A percentile compares a stretch with the other conserved stretches of the same genome.
phyloP scores from a whole-genome alignment of 768 basidiomycete genomes.

The Boletales sp. region DNA sequence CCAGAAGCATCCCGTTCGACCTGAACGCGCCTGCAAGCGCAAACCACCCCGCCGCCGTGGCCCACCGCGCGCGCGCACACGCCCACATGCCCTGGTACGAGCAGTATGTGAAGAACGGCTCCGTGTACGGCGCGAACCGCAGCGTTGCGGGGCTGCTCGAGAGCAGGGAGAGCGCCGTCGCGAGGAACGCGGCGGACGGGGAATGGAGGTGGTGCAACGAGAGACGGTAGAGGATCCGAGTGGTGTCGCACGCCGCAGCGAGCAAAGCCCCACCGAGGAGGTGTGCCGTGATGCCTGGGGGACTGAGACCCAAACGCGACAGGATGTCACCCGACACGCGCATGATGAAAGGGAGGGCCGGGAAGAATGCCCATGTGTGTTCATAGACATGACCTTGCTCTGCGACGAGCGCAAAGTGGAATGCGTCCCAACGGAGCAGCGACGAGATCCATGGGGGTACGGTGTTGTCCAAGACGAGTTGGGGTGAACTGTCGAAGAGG shows the following conservation, averaged over 20 bases:
- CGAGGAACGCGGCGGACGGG: slow-evolving; percentile 55
- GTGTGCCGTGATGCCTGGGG: slow-evolving; percentile 18
- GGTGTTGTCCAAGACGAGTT: slow-evolving; percentile 12
- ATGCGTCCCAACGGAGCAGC: slow-evolving; percentile 80
- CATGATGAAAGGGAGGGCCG: slow-evolving; percentile 60
- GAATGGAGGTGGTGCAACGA: slow-evolving; percentile 55
- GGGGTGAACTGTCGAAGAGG: slow-evolving; percentile 27
- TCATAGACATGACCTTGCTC: slow-evolving; percentile 58
- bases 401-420: slow-evolving; percentile 78
- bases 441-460: slow-evolving; percentile 22
- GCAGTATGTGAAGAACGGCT: slow-evolving; percentile 81
- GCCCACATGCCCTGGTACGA: slow-evolving; percentile 55
- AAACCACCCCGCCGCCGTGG: slow-evolving; percentile 57
- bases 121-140: slow-evolving; percentile 70
- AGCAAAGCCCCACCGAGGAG: slow-evolving; percentile 38
- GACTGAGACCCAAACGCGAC: slow-evolving; percentile 2
- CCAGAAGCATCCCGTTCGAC: slow-evolving; percentile 73
- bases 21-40: slow-evolving; percentile 62
- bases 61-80: slow-evolving; percentile 41
- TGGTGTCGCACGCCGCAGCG: slow-evolving; percentile 38
- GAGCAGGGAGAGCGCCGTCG: slow-evolving; percentile 67
- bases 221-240: slow-evolving; percentile 52
- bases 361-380: slow-evolving; percentile 86
- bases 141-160: slow-evolving; percentile 78
- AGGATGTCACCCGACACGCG: slow-evolving; percentile 31